These are phyloP conservation scores for Lanmaoa rubissima DNA, from an alignment of 768 basidiomycete genomes.

Conservation along the genomic window DNA sequence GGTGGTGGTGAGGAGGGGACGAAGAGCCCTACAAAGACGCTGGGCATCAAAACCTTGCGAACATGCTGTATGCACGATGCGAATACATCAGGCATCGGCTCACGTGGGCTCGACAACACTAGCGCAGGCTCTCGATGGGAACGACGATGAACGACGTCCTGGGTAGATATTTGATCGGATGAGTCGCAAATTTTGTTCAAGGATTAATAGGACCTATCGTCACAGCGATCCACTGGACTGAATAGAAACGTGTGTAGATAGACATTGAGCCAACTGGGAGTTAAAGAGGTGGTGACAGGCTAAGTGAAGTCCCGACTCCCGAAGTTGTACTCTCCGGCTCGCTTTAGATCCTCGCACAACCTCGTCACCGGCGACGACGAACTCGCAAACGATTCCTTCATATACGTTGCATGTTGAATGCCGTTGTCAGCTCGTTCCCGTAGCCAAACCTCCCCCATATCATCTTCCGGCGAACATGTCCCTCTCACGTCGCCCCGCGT, in stretches of 20 bases:
- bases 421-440: slow-evolving; percentile 19
- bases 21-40: background rate
- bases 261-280: background rate
- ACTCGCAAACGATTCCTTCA: background rate
- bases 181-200: background rate
- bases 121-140: background rate
- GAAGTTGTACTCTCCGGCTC: background rate
- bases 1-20: background rate
- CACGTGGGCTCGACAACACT: background rate
- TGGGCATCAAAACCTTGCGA: background rate
- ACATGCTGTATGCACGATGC: background rate
- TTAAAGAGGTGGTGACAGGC: no score
- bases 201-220: background rate
- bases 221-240: background rate
- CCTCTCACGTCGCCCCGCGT: slow-evolving; percentile 3
- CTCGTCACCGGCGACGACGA: background rate
- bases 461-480: slow-evolving; percentile 11
- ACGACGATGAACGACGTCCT: background rate
- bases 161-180: background rate
- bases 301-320: background rate
- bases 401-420: slow-evolving; percentile 15
- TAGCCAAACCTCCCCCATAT: slow-evolving; percentile 13
- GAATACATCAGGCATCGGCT: background rate
- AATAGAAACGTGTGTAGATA: background rate
- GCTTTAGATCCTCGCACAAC: background rate